These are phyloP conservation scores for Buddleja alternifolia DNA, from an alignment of 257 asterid species.

Conservation along the genomic window DNA sequence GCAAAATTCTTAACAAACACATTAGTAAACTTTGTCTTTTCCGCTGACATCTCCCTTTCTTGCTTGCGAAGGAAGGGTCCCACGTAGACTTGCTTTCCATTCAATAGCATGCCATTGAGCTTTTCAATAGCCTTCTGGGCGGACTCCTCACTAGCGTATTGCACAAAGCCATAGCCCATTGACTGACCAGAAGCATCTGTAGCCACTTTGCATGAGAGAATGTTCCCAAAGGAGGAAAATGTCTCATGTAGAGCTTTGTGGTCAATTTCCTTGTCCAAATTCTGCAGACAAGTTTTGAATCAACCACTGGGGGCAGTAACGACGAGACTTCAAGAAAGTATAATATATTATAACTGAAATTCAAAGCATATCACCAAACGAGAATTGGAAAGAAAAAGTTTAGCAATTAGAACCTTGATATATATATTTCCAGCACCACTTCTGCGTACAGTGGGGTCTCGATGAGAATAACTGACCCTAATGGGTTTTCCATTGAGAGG, in stretches of 20 bases:
- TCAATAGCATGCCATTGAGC: slow-evolving; percentile 55
- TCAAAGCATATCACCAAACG: neutral
- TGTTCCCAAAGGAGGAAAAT: slow-evolving; percentile 57
- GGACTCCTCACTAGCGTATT: slow-evolving; percentile 55
- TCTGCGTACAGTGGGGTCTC: slow-evolving; percentile 32
- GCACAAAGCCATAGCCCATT: slow-evolving; percentile 62
- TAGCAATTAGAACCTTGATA: slow-evolving; percentile 20
- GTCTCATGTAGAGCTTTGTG: slow-evolving; percentile 60
- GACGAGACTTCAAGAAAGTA: no score
- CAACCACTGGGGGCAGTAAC: no score
- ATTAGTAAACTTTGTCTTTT: slow-evolving; percentile 47
- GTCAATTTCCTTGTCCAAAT: slow-evolving; percentile 61
- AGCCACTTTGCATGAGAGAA: slow-evolving; percentile 67
- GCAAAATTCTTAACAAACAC: slow-evolving; percentile 62
- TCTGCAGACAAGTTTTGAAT: slow-evolving; percentile 34
- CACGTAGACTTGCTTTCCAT: slow-evolving; percentile 58
- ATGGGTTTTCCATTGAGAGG: slow-evolving; percentile 30
- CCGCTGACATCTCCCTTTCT: slow-evolving; percentile 43
- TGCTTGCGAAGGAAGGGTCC: slow-evolving; percentile 56
- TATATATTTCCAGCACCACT: slow-evolving; percentile 34
- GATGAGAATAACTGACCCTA: slow-evolving; percentile 35
- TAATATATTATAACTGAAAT: no score
- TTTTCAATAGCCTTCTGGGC: slow-evolving; percentile 61
- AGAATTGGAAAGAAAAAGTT: neutral
- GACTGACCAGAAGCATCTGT: slow-evolving; percentile 52